Conservation (phyloP, 768 basidiomycete species). For the Rhodotorula graminis region DNA sequence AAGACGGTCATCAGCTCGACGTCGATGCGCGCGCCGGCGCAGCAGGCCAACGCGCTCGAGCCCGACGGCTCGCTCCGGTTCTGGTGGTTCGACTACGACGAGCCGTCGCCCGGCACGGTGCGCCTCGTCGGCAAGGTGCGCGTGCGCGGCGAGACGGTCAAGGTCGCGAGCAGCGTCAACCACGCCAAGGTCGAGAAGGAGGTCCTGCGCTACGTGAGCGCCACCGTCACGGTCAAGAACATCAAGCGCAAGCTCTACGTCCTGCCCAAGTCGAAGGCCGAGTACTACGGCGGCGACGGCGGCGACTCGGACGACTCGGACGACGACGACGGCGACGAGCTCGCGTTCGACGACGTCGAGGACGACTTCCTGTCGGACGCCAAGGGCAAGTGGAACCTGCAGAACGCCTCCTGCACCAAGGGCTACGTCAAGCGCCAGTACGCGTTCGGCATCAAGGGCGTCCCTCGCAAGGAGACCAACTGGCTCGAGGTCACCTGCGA, state of each 20-base stretch:
- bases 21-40: conserved; percentile 25
- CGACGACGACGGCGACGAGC: conserved; percentile 61
- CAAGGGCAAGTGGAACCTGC: conserved; percentile 63
- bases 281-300: conserved; percentile 24
- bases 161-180: conserved; percentile 46
- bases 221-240: conserved; percentile 76
- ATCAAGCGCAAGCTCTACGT: conserved; percentile 87
- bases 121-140: conserved; percentile 88
- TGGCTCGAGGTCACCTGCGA: conserved; percentile 94
- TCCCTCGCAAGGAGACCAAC: conserved; percentile 67
- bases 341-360: conserved; percentile 73
- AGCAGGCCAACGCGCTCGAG: conserved; percentile 58
- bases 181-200: conserved; percentile 42
- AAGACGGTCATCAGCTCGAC: conserved; percentile 49
- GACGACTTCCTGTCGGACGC: conserved; percentile 71
- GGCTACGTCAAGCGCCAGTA: conserved; percentile 72
- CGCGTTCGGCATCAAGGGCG: conserved; percentile 78
- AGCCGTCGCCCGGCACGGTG: conserved; percentile 64
- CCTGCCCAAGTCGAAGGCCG: conserved; percentile 60
- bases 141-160: conserved; percentile 56
- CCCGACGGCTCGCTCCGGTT: conserved; percentile 78
- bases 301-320: conserved; percentile 30
- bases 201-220: conserved; percentile 61
- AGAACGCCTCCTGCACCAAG: conserved; percentile 83
- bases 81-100: conserved; percentile 95